phyloP scores from a whole-genome alignment of 2,329 filamentous ascomycete species.

The Cordyceps tenuipes region DNA sequence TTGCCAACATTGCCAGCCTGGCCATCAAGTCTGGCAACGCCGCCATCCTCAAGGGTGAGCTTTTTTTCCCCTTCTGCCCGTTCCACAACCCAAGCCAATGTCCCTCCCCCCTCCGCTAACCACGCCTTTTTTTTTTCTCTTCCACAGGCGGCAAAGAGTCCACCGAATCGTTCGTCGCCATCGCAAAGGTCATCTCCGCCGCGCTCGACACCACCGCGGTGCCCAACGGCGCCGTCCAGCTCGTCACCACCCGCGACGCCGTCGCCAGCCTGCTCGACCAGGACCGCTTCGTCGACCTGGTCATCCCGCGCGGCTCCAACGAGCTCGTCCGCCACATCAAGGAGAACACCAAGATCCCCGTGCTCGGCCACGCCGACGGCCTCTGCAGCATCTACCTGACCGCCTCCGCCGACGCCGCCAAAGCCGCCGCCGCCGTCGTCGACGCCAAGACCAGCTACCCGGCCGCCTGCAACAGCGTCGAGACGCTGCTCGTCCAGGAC shows the following conservation, averaged over 20 bases:
- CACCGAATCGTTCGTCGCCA: slow-evolving; percentile 87
- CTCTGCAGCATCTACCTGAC: slow-evolving; percentile 84
- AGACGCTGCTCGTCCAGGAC: slow-evolving; percentile 81
- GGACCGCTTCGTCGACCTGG: slow-evolving; percentile 84
- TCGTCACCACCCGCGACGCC: slow-evolving; percentile 86
- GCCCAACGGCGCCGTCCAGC: slow-evolving; percentile 80
- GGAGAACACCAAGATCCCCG: slow-evolving; percentile 82
- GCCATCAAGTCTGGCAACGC: slow-evolving; percentile 97
- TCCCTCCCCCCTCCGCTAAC: no score
- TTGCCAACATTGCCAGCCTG: slow-evolving; percentile 92
- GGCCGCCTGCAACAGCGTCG: slow-evolving; percentile 89
- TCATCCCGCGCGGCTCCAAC: slow-evolving; percentile 86
- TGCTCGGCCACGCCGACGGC: slow-evolving; percentile 92
- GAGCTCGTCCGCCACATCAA: slow-evolving; percentile 89
- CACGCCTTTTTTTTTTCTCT: no score
- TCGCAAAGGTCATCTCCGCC: slow-evolving; percentile 73
- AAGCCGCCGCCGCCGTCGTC: slow-evolving; percentile 68
- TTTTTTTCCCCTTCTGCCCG: no score
- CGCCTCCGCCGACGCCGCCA: slow-evolving; percentile 61
- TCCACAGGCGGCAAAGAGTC: slow-evolving; percentile 84
- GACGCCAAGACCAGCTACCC: slow-evolving; percentile 94
- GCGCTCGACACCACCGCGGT: slow-evolving; percentile 65
- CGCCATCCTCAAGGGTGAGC: slow-evolving; percentile 78
- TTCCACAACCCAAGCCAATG: no score
- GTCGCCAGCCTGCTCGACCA: slow-evolving; percentile 81